Conservation (phyloP, 2,329 filamentous ascomycete genomes). For the Fonsecaea multimorphosa region DNA sequence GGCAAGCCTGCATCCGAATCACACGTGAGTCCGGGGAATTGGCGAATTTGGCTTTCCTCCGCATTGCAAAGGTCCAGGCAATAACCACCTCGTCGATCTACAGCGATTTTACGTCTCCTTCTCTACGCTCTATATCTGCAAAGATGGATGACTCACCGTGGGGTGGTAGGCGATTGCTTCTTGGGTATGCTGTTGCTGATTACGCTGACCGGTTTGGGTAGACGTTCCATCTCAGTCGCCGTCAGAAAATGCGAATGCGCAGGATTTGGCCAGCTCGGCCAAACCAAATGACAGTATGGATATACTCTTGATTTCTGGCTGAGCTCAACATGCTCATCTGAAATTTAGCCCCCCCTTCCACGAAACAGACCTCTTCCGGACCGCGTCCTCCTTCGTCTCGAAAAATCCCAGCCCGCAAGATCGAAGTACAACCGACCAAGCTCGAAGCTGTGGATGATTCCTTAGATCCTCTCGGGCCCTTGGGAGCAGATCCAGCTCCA, state of each 20-base stretch:
- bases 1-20: neutral
- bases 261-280: slow-evolving; percentile 39
- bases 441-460: slow-evolving; percentile 68
- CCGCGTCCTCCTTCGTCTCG: slow-evolving; percentile 57
- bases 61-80: slow-evolving; percentile 12
- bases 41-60: slow-evolving; percentile 16
- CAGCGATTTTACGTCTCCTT: neutral
- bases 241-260: slow-evolving; percentile 38
- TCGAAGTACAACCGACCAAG: slow-evolving; percentile 65
- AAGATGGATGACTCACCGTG: slow-evolving; percentile 53
- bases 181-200: slow-evolving; percentile 40
- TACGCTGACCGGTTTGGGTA: slow-evolving; percentile 37
- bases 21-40: neutral
- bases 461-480: slow-evolving; percentile 66
- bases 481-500: slow-evolving; percentile 51
- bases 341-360: slow-evolving; percentile 34
- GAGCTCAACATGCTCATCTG: slow-evolving; percentile 26
- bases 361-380: slow-evolving; percentile 46
- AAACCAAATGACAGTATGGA: slow-evolving; percentile 40
- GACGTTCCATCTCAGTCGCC: slow-evolving; percentile 55
- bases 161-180: slow-evolving; percentile 52
- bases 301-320: slow-evolving; percentile 12
- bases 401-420: slow-evolving; percentile 61
- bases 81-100: slow-evolving; percentile 5
- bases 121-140: slow-evolving; percentile 1